These are phyloP conservation scores for Plasmodium ovale DNA, from an alignment of 169 alveolate genomes.

Conservation along the genomic window DNA sequence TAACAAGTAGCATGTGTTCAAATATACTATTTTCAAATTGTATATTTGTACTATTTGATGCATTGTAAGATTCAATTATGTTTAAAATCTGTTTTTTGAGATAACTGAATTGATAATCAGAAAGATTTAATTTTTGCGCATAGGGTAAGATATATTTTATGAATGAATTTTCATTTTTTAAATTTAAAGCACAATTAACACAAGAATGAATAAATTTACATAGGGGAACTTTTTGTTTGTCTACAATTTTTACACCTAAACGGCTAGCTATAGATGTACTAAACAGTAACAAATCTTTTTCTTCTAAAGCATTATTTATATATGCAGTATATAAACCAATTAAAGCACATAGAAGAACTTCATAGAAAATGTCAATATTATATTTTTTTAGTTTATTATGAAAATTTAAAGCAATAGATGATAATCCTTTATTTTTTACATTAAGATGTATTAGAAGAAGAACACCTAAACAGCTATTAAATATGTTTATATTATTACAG, in stretches of 20 bases:
- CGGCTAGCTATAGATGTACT: conserved; percentile 73
- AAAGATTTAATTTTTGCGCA: conserved; percentile 70
- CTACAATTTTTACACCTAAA: conserved; percentile 73
- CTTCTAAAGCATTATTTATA: conserved; percentile 69
- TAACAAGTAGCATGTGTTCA: conserved; percentile 63
- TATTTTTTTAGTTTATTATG: conserved; percentile 74
- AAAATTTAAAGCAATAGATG: conserved; percentile 66
- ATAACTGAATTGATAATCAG: conserved; percentile 63
- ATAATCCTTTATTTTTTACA: conserved; percentile 72
- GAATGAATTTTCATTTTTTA: conserved; percentile 66
- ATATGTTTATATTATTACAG: conserved; percentile 70
- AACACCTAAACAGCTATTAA: conserved; percentile 73
- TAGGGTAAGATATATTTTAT: conserved; percentile 73
- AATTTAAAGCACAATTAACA: conserved; percentile 73
- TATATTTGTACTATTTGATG: conserved; percentile 23
- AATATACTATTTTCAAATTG: conserved; percentile 63
- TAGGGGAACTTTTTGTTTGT: conserved; percentile 68
- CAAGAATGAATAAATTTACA: conserved; percentile 76
- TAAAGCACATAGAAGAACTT: conserved; percentile 67
- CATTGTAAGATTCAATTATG: conserved; percentile 43
- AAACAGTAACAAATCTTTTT: conserved; percentile 64
- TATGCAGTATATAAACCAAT: conserved; percentile 75
- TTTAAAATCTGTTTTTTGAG: conserved; percentile 53
- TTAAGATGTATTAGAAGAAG: conserved; percentile 69
- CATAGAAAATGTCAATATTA: conserved; percentile 59